phyloP scores from a whole-genome alignment of 2,329 filamentous ascomycete genomes.

The Epichloe scottii region DNA sequence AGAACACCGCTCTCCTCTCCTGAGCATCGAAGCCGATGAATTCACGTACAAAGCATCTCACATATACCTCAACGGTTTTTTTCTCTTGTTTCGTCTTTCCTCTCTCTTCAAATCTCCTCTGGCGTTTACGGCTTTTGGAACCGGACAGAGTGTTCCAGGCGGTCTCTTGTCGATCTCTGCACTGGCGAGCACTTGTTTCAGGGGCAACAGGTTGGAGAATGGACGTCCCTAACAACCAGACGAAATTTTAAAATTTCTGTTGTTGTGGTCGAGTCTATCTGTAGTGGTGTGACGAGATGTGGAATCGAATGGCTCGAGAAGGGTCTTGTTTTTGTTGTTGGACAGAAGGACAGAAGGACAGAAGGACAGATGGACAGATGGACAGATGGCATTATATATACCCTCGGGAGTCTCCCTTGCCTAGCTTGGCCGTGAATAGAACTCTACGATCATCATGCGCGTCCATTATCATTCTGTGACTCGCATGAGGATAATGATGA shows the following conservation, averaged over 20 bases:
- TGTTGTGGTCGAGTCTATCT: not conserved
- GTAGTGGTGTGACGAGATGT: not conserved
- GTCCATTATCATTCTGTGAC: too few relatives aligned
- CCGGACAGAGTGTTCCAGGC: not conserved
- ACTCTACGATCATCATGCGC: not conserved
- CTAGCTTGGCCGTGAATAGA: not conserved
- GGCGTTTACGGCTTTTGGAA: not conserved
- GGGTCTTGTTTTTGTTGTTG: too few relatives aligned
- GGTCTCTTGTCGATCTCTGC: not conserved
- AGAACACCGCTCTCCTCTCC: constrained; percentile 12
- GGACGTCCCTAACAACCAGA: not conserved
- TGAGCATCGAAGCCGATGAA: constrained; percentile 12
- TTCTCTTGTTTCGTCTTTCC: not conserved
- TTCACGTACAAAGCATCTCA: not conserved
- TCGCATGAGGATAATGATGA: too few relatives aligned
- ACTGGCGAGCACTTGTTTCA: not conserved
- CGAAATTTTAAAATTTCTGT: not conserved
- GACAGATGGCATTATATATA: not conserved
- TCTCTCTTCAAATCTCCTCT: not conserved
- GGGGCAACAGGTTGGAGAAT: not conserved
- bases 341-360: too few relatives aligned
- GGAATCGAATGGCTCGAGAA: too few relatives aligned
- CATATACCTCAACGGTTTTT: not conserved
- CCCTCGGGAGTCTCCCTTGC: not conserved
- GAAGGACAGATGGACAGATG: too few relatives aligned